phyloP scores from a whole-genome alignment of 2,329 filamentous ascomycete species.

The Polytolypa hystricis region DNA sequence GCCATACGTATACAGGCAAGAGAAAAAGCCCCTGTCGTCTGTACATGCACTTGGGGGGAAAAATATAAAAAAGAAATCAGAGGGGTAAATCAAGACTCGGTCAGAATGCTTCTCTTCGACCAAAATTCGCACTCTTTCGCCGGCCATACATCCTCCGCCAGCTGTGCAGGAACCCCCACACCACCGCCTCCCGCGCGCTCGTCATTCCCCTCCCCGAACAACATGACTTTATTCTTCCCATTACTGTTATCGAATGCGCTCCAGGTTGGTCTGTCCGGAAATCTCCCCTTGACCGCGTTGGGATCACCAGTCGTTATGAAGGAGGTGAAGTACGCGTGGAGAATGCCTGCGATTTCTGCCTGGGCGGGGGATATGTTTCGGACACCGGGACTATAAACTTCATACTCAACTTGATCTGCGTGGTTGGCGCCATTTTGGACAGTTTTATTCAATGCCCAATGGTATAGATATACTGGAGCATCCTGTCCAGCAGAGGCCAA shows the following conservation, averaged over 20 bases:
- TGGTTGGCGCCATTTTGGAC: constrained; percentile 38
- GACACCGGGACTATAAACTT: constrained; percentile 30
- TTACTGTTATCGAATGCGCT: constrained; percentile 18
- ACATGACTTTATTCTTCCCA: constrained; percentile 27
- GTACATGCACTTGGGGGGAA: too few relatives aligned
- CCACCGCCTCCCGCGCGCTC: constrained; percentile 35
- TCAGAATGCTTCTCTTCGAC: constrained; percentile 21
- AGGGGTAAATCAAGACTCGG: constrained; percentile 12
- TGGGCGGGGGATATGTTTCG: constrained; percentile 29
- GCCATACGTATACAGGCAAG: too few relatives aligned
- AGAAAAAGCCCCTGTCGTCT: too few relatives aligned
- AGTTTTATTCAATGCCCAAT: constrained; percentile 41
- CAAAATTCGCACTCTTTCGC: constrained; percentile 38
- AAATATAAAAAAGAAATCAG: not conserved
- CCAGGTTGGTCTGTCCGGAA: constrained; percentile 27
- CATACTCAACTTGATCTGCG: constrained; percentile 40
- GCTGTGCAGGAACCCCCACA: constrained; percentile 28
- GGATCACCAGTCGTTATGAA: constrained; percentile 40
- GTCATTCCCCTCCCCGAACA: constrained; percentile 39
- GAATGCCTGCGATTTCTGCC: constrained; percentile 30
- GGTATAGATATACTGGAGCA: constrained; percentile 40
- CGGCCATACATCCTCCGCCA: constrained; percentile 33
- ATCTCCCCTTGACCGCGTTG: constrained; percentile 24
- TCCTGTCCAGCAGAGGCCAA: constrained; percentile 24
- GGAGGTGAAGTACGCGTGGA: constrained; percentile 40